These are phyloP conservation scores for Ophiostoma ulmi DNA, from an alignment of 2,329 filamentous ascomycete species.

Conservation along the genomic window DNA sequence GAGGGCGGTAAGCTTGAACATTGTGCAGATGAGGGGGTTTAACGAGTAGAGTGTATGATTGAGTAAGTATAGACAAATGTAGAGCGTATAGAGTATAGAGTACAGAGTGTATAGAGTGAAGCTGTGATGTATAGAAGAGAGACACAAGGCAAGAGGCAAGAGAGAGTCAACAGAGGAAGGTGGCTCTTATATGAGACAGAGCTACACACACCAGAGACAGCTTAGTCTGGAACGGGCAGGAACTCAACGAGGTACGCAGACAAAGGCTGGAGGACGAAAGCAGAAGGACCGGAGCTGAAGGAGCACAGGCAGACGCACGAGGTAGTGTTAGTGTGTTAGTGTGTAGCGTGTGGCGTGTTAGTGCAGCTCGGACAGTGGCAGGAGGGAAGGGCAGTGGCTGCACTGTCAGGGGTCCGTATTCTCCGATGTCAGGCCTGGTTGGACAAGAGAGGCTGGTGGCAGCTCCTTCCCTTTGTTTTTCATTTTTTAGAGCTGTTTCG, in stretches of 20 bases:
- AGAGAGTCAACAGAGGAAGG: not conserved
- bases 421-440: not conserved
- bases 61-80: not conserved
- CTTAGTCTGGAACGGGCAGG: not conserved
- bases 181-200: not conserved
- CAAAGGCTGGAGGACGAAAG: too few species aligned
- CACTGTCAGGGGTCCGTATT: constrained; percentile 9
- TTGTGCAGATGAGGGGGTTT: not conserved
- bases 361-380: not conserved
- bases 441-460: too few species aligned
- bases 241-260: not conserved
- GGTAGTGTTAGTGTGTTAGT: not conserved
- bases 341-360: not conserved
- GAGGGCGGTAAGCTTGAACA: constrained; percentile 29
- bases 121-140: not conserved
- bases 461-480: not conserved
- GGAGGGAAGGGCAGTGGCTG: not conserved
- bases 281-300: not conserved
- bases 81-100: not conserved
- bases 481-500: not conserved
- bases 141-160: not conserved
- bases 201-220: not conserved
- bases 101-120: not conserved
- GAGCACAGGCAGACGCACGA: not conserved
- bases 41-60: not conserved